Base-by-base conservation (phyloP, 805 yeast genomes). In the Yarrowia porcina region DNA sequence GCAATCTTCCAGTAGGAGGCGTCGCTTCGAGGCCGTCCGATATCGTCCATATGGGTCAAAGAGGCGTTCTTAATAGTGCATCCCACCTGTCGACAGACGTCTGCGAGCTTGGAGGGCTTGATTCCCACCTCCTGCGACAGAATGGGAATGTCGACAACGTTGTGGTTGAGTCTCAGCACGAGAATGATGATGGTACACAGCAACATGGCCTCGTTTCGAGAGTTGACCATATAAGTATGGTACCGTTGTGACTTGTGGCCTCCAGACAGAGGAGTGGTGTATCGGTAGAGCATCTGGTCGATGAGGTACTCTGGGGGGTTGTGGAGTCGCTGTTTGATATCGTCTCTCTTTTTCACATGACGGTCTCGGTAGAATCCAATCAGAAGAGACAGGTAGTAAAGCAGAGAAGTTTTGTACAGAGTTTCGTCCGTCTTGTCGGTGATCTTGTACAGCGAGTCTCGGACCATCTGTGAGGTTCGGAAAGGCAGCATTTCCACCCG, bases 181-280 rank as follows among this genome's bases (percentile, higher is more conserved):
- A 88, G 75, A 6, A 87, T 88, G 65, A 94, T 77, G 52, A 91
- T 78, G 75, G 84, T 87, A 74, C 97, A 88, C 67, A 94, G 77
- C 54, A 94, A 78, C 75, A 88, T 90, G 75, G 90, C 97, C 74
- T 90, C 97, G 71, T 84, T 83, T 69, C 83, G 87, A 41, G 98
- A 97, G 71, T 94, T 97, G 65, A 94, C 83, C 66, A 82, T 79
- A 72, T 83, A 93, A n/a, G 87, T 81, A 68, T 86, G 82, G 66
- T 87, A 90, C 71, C 86, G 87, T n/a, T 88, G 77, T 73, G 83
- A 85, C 64, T 94, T 96, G 66, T 84, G 81, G 59, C 79, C 81
- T 13, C 69, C 64, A 8, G 89, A 80, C 69, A 82, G 83, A 30
- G 81, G 70, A 28, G 86, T 82, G 13, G 97, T 82, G 74, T 90